These are phyloP conservation scores for Talaromyces sp. DNA, from an alignment of 2,329 filamentous ascomycete species.

Conservation along the genomic window DNA sequence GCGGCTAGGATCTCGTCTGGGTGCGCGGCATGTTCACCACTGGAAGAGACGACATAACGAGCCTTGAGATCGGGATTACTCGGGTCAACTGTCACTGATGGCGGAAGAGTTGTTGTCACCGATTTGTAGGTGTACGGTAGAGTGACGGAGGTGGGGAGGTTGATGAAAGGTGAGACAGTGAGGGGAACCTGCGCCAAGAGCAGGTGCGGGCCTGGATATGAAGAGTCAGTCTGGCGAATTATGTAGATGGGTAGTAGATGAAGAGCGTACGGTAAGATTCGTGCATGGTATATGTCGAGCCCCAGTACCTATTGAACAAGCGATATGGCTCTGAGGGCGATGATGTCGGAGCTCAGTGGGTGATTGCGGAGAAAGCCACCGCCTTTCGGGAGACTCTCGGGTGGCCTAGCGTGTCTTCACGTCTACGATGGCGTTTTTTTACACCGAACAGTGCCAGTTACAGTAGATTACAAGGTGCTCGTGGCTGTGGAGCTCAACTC, in stretches of 20 bases:
- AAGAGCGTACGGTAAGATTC: constrained; percentile 48
- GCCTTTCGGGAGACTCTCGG: too few relatives aligned
- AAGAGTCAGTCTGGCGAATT: background rate
- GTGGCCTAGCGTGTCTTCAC: too few relatives aligned
- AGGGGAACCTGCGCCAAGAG: constrained; percentile 90
- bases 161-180: constrained; percentile 91
- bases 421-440: too few relatives aligned
- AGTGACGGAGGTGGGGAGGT: constrained; percentile 83
- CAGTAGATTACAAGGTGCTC: background rate
- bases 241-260: background rate
- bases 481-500: background rate
- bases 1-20: constrained; percentile 83
- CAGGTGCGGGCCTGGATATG: constrained; percentile 70
- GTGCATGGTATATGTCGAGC: constrained; percentile 40
- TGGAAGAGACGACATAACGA: constrained; percentile 77
- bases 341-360: background rate
- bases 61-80: constrained; percentile 52
- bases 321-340: background rate
- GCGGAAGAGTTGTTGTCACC: constrained; percentile 83
- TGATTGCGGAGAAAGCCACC: background rate
- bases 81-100: constrained; percentile 63
- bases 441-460: background rate
- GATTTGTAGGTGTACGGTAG: constrained; percentile 94
- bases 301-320: background rate
- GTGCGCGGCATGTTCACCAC: constrained; percentile 78